Evolutionary conservation across 108 stramenopile species (phyloP), one percentile per base, ranked within the genome.

Genomic region (Cyclotella baltica): DNA sequence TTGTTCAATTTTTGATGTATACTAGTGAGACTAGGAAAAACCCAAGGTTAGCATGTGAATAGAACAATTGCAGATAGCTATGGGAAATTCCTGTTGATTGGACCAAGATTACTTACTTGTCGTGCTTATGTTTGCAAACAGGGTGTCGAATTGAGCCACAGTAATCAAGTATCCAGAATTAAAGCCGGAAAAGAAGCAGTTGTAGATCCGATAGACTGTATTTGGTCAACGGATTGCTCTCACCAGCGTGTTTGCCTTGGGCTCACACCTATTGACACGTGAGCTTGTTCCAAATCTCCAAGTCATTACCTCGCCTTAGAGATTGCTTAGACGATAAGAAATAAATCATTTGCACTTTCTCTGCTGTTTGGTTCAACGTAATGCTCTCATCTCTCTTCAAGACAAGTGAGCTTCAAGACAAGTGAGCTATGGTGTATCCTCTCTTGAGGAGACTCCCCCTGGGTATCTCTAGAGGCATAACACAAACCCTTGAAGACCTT

Each of bases 11-110:
- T n/a, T 77, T 99, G 34, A 97, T 99, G 65, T 99, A 99, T 86
- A 99, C 98, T 0, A 88, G 86, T 40, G 98, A 97, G 4, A 99
- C 98, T 0, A 99, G 97, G 15, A 97, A 97, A 22, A 95, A 88
- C 57, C 98, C 98, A 38, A 98, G 98, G 84, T 58, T 72, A 46
- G 56, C n/a, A 11, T 5, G 20, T 15, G 18, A 19, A n/a, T 16
- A 16, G 53, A 11, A 55, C n/a, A n/a, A n/a, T n/a, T n/a, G n/a
- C n/a, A n/a, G n/a, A n/a, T n/a, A n/a, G n/a, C n/a, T n/a, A n/a
- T n/a, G n/a, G n/a, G n/a, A n/a, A n/a, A n/a, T n/a, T n/a, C n/a
- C n/a, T n/a, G n/a, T n/a, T n/a, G n/a, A n/a, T n/a, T n/a, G n/a
- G n/a, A n/a, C n/a, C n/a, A n/a, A n/a, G n/a, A n/a, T n/a, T n/a